Base-by-base conservation (phyloP, 768 basidiomycete genomes). In the Podaxis sp. region DNA sequence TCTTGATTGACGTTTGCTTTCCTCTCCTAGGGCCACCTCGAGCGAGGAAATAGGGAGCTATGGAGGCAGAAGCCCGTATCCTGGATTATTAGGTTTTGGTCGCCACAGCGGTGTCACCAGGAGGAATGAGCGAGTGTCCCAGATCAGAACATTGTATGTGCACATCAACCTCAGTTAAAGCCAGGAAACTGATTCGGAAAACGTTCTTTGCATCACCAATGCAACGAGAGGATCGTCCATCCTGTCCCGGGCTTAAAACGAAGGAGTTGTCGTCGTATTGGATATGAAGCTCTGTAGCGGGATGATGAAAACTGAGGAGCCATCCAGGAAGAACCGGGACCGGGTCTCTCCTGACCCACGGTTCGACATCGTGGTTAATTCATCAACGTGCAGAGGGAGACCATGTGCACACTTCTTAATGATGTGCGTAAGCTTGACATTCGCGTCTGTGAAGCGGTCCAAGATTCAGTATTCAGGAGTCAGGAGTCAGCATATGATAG, bases 291-390 rank as follows among this genome's bases (percentile, higher is more conserved):
- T 87, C 85, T n/a, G 84, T 84, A 11, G 77, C 70, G 2, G 80
- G 78, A 58, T 85, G 84, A 37, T 72, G 64, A 71, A 80, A 88
- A 57, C 82, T 82, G 60, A 86, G 67, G 59, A 73, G 75, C 24
- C 77, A 74, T 1, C 77, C 80, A 8, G 87, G 87, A 7, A 88
- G 74, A 63, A 83, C 86, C 28, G 88, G 87, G 48, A 88, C 74
- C 22, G 77, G 60, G 67, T 84, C 81, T 55, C 64, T 56, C 36
- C 66, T 67, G 20, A 12, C 22, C 54, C 15, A 46, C 41, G 44
- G 37, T 20, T 17, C 58, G 59, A 33, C 33, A 33, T 33, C 33
- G 28, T 46, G 36, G 11, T 48, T n/a, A 55, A 22, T 22, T 40
- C 33, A n/a, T 8, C n/a, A 33, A 26, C n/a, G 6, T 28, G 33